A percentile compares a stretch with the other conserved stretches of the same genome.
phyloP scores from a whole-genome alignment of 2,329 filamentous ascomycete species.

The Dactylella cylindrospora region DNA sequence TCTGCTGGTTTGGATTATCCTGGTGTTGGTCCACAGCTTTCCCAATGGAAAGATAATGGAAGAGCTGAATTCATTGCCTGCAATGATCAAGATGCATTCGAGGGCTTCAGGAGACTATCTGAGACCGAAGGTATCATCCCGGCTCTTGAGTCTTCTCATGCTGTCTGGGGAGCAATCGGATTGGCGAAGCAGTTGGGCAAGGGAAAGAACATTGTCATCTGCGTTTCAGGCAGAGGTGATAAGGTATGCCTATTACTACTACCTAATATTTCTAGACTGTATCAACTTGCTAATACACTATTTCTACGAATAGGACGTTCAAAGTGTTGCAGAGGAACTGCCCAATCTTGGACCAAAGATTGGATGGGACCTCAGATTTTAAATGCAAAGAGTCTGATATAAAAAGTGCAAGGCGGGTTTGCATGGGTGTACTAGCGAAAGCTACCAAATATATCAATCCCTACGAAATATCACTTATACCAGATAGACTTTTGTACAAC shows the following conservation, averaged over 20 bases:
- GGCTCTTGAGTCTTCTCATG: constrained; percentile 89
- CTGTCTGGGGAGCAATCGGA: constrained; percentile 83
- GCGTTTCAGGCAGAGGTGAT: constrained; percentile 87
- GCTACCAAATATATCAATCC: no score
- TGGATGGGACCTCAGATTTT: constrained; percentile 53
- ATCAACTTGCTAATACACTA: constrained; percentile 1
- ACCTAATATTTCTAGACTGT: background rate
- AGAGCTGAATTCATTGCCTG: constrained; percentile 87
- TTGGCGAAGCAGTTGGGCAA: constrained; percentile 89
- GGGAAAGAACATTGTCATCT: constrained; percentile 88
- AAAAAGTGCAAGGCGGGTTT: no score
- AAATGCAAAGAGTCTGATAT: no score
- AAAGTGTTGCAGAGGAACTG: constrained; percentile 93
- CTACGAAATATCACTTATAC: background rate
- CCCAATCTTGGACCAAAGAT: constrained; percentile 86
- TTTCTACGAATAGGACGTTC: constrained; percentile 66
- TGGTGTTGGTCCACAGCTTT: constrained; percentile 89
- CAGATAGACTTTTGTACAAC: constrained; percentile 7
- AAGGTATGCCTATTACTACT: constrained; percentile 57
- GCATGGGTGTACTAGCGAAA: no score
- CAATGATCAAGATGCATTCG: constrained; percentile 86
- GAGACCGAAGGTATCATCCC: constrained; percentile 96
- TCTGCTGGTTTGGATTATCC: constrained; percentile 97
- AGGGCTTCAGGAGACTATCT: constrained; percentile 79
- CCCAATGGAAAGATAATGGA: constrained; percentile 85